A percentile compares a stretch with the other conserved stretches of the same genome.
These are phyloP conservation scores for Colletotrichum neosansevieriae DNA, from an alignment of 2,329 filamentous ascomycete species.

Conservation along the genomic window DNA sequence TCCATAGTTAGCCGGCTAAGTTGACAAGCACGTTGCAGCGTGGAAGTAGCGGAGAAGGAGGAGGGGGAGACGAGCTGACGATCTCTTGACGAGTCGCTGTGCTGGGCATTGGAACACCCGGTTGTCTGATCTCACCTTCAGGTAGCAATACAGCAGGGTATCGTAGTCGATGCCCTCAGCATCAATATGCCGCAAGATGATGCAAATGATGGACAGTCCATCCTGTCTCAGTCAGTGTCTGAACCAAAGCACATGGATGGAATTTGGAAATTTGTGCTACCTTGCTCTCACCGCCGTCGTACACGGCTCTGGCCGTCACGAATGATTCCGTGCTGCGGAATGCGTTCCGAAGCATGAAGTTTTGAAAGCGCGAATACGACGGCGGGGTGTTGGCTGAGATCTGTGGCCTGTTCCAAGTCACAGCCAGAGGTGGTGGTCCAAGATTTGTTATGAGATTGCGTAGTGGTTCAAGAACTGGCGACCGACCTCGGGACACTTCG, in stretches of 20 bases:
- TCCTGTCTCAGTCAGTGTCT: slow-evolving; percentile 56
- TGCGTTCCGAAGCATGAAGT: slow-evolving; percentile 79
- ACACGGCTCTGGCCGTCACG: slow-evolving; percentile 73
- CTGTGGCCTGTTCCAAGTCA: slow-evolving; percentile 76
- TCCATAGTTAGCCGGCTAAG: background rate
- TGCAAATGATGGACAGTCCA: slow-evolving; percentile 75
- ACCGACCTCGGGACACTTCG: slow-evolving; percentile 63
- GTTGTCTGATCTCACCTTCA: slow-evolving; percentile 63
- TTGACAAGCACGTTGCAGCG: background rate
- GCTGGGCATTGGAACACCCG: too few relatives aligned
- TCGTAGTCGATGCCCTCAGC: slow-evolving; percentile 74
- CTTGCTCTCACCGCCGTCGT: slow-evolving; percentile 79
- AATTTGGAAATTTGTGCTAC: slow-evolving; percentile 47
- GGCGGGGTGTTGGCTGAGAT: slow-evolving; percentile 74
- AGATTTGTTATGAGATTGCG: slow-evolving; percentile 74
- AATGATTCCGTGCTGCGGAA: slow-evolving; percentile 75
- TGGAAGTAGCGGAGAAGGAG: too few relatives aligned
- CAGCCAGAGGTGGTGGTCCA: slow-evolving; percentile 74
- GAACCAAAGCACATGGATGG: too few relatives aligned
- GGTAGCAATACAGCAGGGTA: slow-evolving; percentile 74
- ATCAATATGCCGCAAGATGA: slow-evolving; percentile 77
- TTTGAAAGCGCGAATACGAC: slow-evolving; percentile 76
- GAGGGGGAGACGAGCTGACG: too few relatives aligned
- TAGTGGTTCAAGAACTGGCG: slow-evolving; percentile 70
- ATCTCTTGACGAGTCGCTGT: background rate